phyloP scores from a whole-genome alignment of 495 filamentous ascomycete species.

The Apodospora peruviana region DNA sequence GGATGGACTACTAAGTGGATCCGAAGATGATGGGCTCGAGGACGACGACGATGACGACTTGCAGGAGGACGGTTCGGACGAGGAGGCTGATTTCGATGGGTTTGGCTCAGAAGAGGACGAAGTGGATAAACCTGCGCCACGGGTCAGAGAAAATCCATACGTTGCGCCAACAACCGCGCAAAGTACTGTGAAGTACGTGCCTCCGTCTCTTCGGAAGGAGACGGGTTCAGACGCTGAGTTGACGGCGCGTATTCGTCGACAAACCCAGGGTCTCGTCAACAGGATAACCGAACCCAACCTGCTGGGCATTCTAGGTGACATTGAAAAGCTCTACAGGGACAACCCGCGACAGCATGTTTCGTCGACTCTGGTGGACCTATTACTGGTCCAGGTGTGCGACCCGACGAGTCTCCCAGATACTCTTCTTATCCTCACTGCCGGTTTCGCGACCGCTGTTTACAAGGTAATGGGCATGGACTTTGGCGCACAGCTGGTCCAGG shows the following conservation, averaged over 20 bases:
- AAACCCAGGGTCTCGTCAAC: constrained; percentile 85
- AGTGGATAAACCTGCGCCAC: constrained; percentile 15
- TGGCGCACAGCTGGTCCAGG: constrained; percentile 76
- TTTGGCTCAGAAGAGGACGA: constrained; percentile 21
- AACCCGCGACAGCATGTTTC: constrained; percentile 81
- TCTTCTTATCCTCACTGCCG: constrained; percentile 84
- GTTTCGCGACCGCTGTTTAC: constrained; percentile 83
- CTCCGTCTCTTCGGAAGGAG: constrained; percentile 71
- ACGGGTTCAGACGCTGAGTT: constrained; percentile 60
- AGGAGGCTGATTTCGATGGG: constrained; percentile 26
- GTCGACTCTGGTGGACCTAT: constrained; percentile 63
- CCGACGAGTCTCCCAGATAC: constrained; percentile 72
- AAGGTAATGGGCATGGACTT: constrained; percentile 82
- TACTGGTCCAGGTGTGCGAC: constrained; percentile 73
- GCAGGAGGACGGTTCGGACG: constrained; percentile 2
- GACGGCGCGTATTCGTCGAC: constrained; percentile 63
- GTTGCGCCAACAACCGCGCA: constrained; percentile 39
- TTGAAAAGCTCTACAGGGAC: constrained; percentile 75
- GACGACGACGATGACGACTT: neutral
- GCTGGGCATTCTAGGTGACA: constrained; percentile 68
- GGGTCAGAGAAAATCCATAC: constrained; percentile 47
- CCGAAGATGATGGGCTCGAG: constrained; percentile 15
- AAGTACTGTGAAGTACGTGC: constrained; percentile 64
- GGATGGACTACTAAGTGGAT: constrained; percentile 4
- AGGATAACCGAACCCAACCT: constrained; percentile 87